Evolutionary conservation across 495 filamentous ascomycete genomes (phyloP), one percentile per base, ranked within the genome.

Genomic region (Penicillium simplicissimum): DNA sequence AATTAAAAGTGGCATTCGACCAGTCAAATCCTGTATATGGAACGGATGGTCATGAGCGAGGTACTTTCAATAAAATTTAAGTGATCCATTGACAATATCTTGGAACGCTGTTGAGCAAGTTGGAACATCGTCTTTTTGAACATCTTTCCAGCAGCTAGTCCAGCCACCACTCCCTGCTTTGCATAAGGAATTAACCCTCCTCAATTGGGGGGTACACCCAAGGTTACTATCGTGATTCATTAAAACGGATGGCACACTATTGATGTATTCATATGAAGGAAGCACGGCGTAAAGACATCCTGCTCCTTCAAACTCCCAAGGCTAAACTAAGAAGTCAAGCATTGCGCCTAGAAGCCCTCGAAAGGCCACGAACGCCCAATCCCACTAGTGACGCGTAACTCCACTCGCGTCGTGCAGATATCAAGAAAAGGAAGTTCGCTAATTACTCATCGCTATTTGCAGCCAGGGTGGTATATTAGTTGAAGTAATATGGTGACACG

Each of bases 401-500:
- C 45, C 45, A 49, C 45, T 31, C 45, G 14, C 11, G 51, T 11
- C 6, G 8, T 53, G 28, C 51, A 36, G 33, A 53, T 21, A 36
- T 53, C 23, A 53, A 34, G n/a, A 19, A 15, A 35, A 35, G 8
- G 17, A 10, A 14, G 3, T 1, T 36, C 21, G 33, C 51, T 34
- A 34, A 19, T 21, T 35, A 34, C 51, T 19, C 51, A 53, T 19
- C 31, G 31, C 51, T 60, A 31, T 47, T 54, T 59, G 8, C n/a
- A n/a, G 36, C 47, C 58, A 67, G 52, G 48, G 51, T 61, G 62
- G 52, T 67, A 59, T 67, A 60, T 64, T 43, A 37, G 45, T 35
- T 33, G 31, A 37, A 55, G 45, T 35, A 33, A 60, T 53, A 31
- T 17, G 31, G 31, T 28, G 33, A 19, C 51, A 53, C 15, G 40